Base-by-base conservation (phyloP, 1,139 yeast species). In the Magnusiomyces sp. region DNA sequence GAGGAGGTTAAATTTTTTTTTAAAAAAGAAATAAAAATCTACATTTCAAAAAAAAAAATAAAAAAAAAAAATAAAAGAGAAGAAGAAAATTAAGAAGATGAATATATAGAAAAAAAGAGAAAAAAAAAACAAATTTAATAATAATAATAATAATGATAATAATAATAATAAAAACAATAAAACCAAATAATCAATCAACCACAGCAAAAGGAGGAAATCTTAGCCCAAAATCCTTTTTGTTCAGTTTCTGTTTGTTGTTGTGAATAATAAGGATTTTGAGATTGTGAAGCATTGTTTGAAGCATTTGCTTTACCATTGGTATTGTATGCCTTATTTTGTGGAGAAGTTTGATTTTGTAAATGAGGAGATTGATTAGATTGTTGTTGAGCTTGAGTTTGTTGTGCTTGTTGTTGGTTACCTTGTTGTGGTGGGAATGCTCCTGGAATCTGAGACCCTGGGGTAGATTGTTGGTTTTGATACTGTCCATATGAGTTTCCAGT, bases 11-110 rank as follows among this genome's bases (percentile, higher is more conserved):
- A n/a, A n/a, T n/a, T n/a, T n/a, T n/a, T n/a, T n/a, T n/a, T n/a
- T n/a, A n/a, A n/a, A n/a, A n/a, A n/a, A n/a, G n/a, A n/a, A n/a
- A n/a, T n/a, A n/a, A n/a, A n/a, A n/a, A n/a, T n/a, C n/a, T n/a
- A n/a, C n/a, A n/a, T n/a, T n/a, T n/a, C n/a, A n/a, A 16, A 92
- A 92, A 73, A 83, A 95, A 69, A 97, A 92, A 68, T 92, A 92
- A 71, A 92, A 92, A 69, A 97, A 90, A 69, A 79, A 97, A 56
- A 92, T 92, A 63, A 83, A 90, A 88, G 97, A 92, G 66, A 88
- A 88, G 75, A 92, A 92, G 69, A 83, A 90, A 83, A 82, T 95
- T 46, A 88, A n/a, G n/a, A n/a, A n/a, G n/a, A n/a, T n/a, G n/a
- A n/a, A n/a, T n/a, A n/a, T n/a, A n/a, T n/a, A n/a, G n/a, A n/a